phyloP scores from a whole-genome alignment of 2,329 filamentous ascomycete species.

The Ophiostoma piceae region DNA sequence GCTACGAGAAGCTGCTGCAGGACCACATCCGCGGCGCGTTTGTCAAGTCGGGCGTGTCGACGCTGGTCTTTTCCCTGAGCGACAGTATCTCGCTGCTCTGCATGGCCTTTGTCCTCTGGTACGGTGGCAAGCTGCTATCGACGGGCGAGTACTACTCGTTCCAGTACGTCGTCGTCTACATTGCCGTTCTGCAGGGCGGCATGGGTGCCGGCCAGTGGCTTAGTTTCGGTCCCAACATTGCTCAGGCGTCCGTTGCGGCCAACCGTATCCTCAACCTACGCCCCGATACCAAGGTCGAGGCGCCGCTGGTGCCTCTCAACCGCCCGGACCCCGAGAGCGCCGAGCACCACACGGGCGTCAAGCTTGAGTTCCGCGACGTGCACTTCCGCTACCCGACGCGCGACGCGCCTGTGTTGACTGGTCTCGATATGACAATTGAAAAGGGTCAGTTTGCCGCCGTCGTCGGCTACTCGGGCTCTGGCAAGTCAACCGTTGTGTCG shows the following conservation, averaged over 20 bases:
- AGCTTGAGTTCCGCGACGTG: conserved; percentile 61
- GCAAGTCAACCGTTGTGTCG: conserved; percentile 44
- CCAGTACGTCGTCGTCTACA: conserved; percentile 36
- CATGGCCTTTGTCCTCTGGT: conserved; percentile 55
- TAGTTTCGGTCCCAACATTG: conserved; percentile 34
- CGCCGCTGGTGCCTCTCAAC: conserved; percentile 29
- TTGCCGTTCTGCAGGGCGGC: conserved; percentile 35
- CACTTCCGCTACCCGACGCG: conserved; percentile 67
- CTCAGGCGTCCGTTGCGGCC: conserved; percentile 33
- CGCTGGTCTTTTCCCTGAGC: conserved; percentile 62
- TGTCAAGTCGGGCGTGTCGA: conserved; percentile 56
- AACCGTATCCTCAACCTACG: conserved; percentile 34
- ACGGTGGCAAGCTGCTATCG: not conserved
- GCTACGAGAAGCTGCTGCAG: conserved; percentile 56
- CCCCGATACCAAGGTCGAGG: conserved; percentile 27
- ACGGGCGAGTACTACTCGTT: conserved; percentile 21
- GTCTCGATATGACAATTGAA: conserved; percentile 47
- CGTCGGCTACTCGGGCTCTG: conserved; percentile 34
- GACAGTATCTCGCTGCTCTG: conserved; percentile 61
- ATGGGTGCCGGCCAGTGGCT: conserved; percentile 35
- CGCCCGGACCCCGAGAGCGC: conserved; percentile 26
- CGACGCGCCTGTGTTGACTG: conserved; percentile 63
- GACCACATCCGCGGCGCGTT: conserved; percentile 57
- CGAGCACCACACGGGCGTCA: conserved; percentile 33
- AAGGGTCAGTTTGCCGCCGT: conserved; percentile 35